Evolutionary conservation across 306 rosid genomes (phyloP).

Genomic region (Mimosa pudica): DNA sequence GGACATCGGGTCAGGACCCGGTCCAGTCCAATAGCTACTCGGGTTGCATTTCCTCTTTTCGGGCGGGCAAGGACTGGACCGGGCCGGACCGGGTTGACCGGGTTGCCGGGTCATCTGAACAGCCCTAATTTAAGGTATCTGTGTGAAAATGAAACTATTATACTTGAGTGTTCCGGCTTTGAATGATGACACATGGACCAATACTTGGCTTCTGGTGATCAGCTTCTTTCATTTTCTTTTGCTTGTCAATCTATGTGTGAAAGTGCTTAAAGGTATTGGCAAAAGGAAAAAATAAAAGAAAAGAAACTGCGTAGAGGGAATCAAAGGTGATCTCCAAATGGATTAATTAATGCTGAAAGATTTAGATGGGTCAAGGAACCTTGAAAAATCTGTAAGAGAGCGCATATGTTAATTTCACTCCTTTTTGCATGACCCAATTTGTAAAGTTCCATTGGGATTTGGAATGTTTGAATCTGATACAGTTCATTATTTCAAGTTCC

Average conservation of each 20-base stretch:
- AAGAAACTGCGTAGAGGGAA: background rate
- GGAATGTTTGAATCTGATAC: slow-evolving; percentile 25
- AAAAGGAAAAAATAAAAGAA: too few relatives aligned
- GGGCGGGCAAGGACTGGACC: too few relatives aligned
- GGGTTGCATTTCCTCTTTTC: too few relatives aligned
- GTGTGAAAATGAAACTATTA: background rate
- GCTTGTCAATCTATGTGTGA: background rate
- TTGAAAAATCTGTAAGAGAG: slow-evolving; percentile 28
- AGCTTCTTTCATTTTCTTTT: background rate
- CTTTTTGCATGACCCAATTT: slow-evolving; percentile 22
- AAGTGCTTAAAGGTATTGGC: background rate
- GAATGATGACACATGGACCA: background rate
- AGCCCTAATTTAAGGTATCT: too few relatives aligned
- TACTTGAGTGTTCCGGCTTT: background rate
- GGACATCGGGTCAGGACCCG: too few relatives aligned
- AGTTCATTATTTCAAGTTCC: slow-evolving; percentile 23
- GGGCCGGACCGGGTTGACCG: too few relatives aligned
- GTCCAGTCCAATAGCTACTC: too few relatives aligned
- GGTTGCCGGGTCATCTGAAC: too few relatives aligned
- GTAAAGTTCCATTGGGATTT: slow-evolving; percentile 41
- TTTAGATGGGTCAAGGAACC: slow-evolving; percentile 30
- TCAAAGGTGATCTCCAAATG: slow-evolving; percentile 27
- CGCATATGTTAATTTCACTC: slow-evolving; percentile 13
- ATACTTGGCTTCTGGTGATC: background rate
- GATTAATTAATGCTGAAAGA: slow-evolving; percentile 4